Evolutionary conservation across 305 asterid species (phyloP), one percentile per base, ranked within the genome.

Genomic region (Fraxinus greggii): DNA sequence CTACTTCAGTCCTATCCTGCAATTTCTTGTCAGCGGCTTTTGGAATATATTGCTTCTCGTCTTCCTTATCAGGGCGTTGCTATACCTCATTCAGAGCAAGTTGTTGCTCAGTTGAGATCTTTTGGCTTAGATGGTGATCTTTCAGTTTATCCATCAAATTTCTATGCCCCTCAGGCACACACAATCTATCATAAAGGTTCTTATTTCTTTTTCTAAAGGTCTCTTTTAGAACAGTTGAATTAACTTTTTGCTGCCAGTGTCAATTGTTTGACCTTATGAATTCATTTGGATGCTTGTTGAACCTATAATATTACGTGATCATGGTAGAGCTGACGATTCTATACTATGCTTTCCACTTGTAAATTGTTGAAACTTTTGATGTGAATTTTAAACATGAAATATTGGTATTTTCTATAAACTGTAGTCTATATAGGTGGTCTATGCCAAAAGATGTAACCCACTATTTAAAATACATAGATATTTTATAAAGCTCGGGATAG

Each of bases 111-210:
- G 36, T 76, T 67, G 23, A 45, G 81, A 42, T 76, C 78, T 19
- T 81, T 81, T 67, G 81, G 77, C 42, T 76, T 77, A 65, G 78
- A 67, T 40, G 74, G 72, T 10, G 81, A 82, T 82, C 81, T 70
- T 15, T 74, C 72, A 28, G 33, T 82, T 28, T 48, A 82, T 59
- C 77, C 73, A 19, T 76, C 81, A 29, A 76, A 76, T 77, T 31
- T 77, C 78, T 45, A 42, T 31, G 81, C 48, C 36, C 75, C 81
- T 29, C 75, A 67, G 54, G 54, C 79, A 23, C 79, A 73, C 5
- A 74, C 78, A 51, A 75, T 77, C 24, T 75, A 80, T 35, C 48
- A 28, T 67, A 82, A 76, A 76, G 84, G 81, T 82, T 23, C 23
- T 9, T 29, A 32, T 23, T 76, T 76, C 59, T 38, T 73, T 76